Evolutionary conservation across 345 rosid genomes (phyloP).

Genomic region (Eucalyptus dawsonii): DNA sequence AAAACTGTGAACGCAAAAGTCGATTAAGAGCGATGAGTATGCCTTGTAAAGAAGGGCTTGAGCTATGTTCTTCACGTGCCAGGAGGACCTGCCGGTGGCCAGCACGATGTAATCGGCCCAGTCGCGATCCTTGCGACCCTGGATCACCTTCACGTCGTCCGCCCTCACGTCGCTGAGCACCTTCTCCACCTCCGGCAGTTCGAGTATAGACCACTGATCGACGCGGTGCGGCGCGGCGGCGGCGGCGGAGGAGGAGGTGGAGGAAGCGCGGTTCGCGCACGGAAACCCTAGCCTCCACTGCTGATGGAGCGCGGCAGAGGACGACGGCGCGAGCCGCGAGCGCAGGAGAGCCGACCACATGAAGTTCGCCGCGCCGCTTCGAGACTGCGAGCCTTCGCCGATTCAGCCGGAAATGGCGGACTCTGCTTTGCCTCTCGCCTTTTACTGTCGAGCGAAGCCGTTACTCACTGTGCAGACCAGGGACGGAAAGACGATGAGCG

Average conservation of each 20-base stretch:
- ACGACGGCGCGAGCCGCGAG: background rate
- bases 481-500: background rate
- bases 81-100: constrained; percentile 82
- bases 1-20: background rate
- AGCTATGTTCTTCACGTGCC: constrained; percentile 90
- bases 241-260: background rate
- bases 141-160: constrained; percentile 66
- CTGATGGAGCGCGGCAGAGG: background rate
- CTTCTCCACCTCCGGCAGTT: constrained; percentile 57
- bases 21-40: background rate
- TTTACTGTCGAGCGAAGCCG: background rate
- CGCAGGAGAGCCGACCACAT: constrained; percentile 33
- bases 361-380: background rate
- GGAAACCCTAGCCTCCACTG: constrained; percentile 19
- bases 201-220: constrained; percentile 12
- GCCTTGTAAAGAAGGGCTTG: constrained; percentile 69
- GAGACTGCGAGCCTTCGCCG: background rate
- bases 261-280: background rate
- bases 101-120: constrained; percentile 79
- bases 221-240: background rate
- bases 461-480: background rate
- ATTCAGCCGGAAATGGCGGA: background rate
- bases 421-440: background rate
- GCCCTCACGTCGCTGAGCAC: constrained; percentile 74
- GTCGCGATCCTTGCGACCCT: constrained; percentile 26